Conservation (phyloP, 768 basidiomycete genomes). For the Suillus sp. region DNA sequence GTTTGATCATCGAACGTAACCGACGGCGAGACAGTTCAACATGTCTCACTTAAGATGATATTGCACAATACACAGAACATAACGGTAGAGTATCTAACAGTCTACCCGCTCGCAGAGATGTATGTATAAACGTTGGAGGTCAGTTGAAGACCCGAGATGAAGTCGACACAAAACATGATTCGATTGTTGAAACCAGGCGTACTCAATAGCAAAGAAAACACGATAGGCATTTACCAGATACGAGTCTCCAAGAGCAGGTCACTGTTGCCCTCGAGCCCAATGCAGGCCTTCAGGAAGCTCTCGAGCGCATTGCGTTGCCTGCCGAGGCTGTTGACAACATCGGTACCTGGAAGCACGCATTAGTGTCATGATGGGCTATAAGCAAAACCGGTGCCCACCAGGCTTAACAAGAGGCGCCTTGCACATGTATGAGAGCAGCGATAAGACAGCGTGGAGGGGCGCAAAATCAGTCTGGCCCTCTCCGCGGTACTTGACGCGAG, state of each 20-base stretch:
- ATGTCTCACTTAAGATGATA: background rate
- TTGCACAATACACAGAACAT: background rate
- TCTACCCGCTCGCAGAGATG: background rate
- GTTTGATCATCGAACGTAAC: too few species aligned
- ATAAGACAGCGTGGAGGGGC: slow-evolving; percentile 88
- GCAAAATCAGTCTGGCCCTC: slow-evolving; percentile 61
- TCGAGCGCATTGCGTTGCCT: slow-evolving; percentile 95
- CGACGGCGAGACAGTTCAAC: too few species aligned
- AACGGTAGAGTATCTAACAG: background rate
- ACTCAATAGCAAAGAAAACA: background rate
- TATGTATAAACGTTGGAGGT: background rate
- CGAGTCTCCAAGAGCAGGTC: slow-evolving; percentile 88
- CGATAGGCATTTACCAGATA: slow-evolving; percentile 65
- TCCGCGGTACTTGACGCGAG: slow-evolving; percentile 88
- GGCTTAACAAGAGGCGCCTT: slow-evolving; percentile 98
- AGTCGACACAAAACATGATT: background rate
- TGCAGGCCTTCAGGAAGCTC: slow-evolving; percentile 90
- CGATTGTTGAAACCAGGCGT: slow-evolving; percentile 8
- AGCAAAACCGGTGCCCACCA: slow-evolving; percentile 41
- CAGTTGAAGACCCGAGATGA: slow-evolving; percentile 2
- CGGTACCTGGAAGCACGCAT: slow-evolving; percentile 52
- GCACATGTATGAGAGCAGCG: slow-evolving; percentile 94
- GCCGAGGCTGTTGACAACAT: slow-evolving; percentile 93
- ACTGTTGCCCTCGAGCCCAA: slow-evolving; percentile 79
- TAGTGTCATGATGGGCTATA: background rate